Evolutionary conservation across 345 rosid species (phyloP).

Genomic region (Moricandia arvensis): DNA sequence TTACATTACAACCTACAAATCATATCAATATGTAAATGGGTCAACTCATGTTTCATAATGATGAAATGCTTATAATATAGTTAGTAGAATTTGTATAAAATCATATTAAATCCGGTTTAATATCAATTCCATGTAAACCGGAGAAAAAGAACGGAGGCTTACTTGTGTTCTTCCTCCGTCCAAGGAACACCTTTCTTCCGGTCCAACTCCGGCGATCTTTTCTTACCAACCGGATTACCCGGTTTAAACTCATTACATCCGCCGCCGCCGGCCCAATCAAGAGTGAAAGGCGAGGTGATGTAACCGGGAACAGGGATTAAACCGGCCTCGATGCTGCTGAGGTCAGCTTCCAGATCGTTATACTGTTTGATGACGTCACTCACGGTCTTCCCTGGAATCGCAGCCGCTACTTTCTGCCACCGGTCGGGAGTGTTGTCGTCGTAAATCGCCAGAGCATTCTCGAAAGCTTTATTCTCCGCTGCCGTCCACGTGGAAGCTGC

Average conservation of each 20-base stretch:
- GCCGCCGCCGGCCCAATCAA: slow-evolving; percentile 54
- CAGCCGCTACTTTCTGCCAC: slow-evolving; percentile 73
- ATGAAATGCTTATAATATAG: neutral
- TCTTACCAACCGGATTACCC: slow-evolving; percentile 41
- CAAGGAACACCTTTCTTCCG: slow-evolving; percentile 99
- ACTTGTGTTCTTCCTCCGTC: slow-evolving; percentile 99
- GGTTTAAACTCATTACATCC: slow-evolving; percentile 24
- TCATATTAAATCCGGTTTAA: neutral
- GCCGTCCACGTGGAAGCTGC: slow-evolving; percentile 63
- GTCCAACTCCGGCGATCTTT: slow-evolving; percentile 73
- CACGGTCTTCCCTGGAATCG: slow-evolving; percentile 87
- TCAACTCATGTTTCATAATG: neutral
- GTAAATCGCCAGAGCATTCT: slow-evolving; percentile 75
- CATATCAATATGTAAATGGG: neutral
- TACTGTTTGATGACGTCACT: slow-evolving; percentile 83
- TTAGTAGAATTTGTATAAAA: neutral
- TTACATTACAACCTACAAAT: neutral
- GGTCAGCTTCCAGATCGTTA: slow-evolving; percentile 73
- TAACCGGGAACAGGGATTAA: slow-evolving; percentile 72
- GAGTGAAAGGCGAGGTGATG: slow-evolving; percentile 57
- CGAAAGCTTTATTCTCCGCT: slow-evolving; percentile 85
- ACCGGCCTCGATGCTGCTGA: slow-evolving; percentile 83
- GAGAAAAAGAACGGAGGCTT: slow-evolving; percentile 16
- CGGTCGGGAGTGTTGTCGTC: slow-evolving; percentile 83
- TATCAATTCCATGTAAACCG: neutral